Conservation (phyloP, 352 stramenopile species). For the Poterioochromonas sp. region DNA sequence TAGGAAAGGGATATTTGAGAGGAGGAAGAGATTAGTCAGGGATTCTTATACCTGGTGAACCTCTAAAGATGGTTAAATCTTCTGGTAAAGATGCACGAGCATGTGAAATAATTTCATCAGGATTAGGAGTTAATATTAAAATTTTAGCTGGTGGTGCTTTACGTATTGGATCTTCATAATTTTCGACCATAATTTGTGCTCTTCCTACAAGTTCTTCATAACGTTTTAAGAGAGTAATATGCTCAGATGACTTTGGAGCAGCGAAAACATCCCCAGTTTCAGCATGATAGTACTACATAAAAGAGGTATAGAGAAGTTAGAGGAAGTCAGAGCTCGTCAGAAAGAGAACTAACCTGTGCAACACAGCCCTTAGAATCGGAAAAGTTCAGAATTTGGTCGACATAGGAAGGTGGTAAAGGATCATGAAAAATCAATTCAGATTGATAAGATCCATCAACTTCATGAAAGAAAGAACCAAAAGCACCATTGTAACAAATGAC, state of each 20-base stretch:
- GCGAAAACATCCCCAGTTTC: conserved; percentile 8
- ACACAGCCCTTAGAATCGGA: neutral
- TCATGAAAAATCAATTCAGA: neutral
- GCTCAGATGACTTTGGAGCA: neutral
- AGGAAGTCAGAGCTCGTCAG: too few relatives aligned
- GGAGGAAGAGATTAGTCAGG: too few relatives aligned
- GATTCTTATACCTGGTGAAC: too few relatives aligned
- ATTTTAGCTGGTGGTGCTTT: neutral
- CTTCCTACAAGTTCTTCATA: conserved; percentile 7
- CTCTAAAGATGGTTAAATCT: neutral
- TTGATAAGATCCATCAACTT: neutral
- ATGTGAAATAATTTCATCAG: neutral
- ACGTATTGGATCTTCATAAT: neutral
- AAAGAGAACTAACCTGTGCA: neutral
- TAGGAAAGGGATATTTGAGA: too few relatives aligned
- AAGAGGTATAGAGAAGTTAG: neutral
- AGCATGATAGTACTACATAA: conserved; percentile 20
- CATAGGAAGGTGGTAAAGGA: neutral
- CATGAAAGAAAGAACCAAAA: neutral
- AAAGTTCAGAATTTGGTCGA: neutral
- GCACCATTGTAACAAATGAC: conserved; percentile 22
- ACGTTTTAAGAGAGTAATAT: neutral
- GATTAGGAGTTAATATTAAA: neutral
- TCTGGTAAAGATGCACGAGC: neutral
- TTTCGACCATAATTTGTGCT: neutral